A percentile compares a stretch with the other conserved stretches of the same genome.
Conservation (phyloP, 1,284 basidiomycete genomes). For the Ganoderma lucidum region DNA sequence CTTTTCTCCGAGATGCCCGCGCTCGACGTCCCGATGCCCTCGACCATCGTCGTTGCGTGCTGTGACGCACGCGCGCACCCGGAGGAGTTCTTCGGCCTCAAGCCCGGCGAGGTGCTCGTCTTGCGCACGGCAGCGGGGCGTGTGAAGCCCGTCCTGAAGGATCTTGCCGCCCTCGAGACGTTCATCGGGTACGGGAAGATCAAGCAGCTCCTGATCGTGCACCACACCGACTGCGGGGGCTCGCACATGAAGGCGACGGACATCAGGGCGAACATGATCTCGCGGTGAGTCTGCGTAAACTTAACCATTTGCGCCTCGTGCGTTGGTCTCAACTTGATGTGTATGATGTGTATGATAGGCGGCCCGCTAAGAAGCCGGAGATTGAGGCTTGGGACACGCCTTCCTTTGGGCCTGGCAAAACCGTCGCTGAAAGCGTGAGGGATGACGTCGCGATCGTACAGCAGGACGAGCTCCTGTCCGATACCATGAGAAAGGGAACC, state of each 20-base stretch:
- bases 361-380: not conserved
- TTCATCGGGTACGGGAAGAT: slow-evolving; percentile 1
- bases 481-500: not conserved
- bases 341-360: not conserved
- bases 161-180: not conserved
- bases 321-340: not conserved
- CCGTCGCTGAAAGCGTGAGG: not conserved
- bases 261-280: not conserved
- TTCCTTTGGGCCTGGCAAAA: not conserved
- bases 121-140: not conserved
- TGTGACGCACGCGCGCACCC: not conserved
- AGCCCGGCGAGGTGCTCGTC: not conserved
- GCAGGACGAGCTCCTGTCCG: not conserved
- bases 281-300: not conserved
- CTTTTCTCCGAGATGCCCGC: not conserved
- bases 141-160: not conserved
- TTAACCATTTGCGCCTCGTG: not conserved
- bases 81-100: slow-evolving; percentile 6
- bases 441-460: not conserved
- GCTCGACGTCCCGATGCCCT: not conserved
- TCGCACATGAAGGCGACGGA: not conserved
- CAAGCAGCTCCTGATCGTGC: slow-evolving; percentile 4
- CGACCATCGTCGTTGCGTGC: not conserved
- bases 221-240: slow-evolving; percentile 5
- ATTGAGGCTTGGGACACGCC: slow-evolving; percentile 3